phyloP scores from a whole-genome alignment of 768 basidiomycete genomes.

The Lactifluus hygrophoroides region DNA sequence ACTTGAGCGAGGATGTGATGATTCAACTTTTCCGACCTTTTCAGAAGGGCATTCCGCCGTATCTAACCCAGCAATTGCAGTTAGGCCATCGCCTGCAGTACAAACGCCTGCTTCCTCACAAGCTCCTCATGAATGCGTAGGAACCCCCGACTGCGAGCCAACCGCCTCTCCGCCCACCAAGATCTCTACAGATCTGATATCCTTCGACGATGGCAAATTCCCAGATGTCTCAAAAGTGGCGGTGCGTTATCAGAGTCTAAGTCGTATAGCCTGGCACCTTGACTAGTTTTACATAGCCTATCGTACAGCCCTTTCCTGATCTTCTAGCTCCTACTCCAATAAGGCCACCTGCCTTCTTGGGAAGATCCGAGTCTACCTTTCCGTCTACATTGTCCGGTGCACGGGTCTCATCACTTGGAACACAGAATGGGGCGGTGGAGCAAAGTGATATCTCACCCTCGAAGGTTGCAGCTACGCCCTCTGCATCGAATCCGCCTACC shows the following conservation, averaged over 20 bases:
- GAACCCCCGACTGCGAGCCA: background rate
- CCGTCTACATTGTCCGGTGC: background rate
- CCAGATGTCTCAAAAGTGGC: background rate
- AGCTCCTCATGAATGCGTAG: background rate
- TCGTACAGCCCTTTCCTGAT: constrained; percentile 5
- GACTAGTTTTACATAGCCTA: background rate
- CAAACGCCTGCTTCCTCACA: background rate
- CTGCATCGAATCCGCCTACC: background rate
- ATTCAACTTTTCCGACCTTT: background rate
- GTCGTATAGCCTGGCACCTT: background rate
- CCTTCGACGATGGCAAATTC: background rate
- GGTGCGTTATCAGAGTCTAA: background rate
- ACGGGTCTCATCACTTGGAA: background rate
- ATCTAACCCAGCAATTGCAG: background rate
- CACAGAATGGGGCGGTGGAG: background rate
- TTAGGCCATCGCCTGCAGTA: background rate
- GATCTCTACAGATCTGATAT: background rate
- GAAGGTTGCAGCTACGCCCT: background rate
- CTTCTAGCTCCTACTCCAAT: constrained; percentile 9
- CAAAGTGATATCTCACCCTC: background rate
- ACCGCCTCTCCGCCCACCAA: background rate
- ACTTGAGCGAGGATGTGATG: constrained; percentile 7
- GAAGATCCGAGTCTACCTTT: background rate
- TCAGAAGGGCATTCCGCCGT: background rate
- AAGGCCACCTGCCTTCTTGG: background rate